phyloP scores from a whole-genome alignment of 192 early-diverging fungal genomes.

The Jimgerdemannia lactiflua region DNA sequence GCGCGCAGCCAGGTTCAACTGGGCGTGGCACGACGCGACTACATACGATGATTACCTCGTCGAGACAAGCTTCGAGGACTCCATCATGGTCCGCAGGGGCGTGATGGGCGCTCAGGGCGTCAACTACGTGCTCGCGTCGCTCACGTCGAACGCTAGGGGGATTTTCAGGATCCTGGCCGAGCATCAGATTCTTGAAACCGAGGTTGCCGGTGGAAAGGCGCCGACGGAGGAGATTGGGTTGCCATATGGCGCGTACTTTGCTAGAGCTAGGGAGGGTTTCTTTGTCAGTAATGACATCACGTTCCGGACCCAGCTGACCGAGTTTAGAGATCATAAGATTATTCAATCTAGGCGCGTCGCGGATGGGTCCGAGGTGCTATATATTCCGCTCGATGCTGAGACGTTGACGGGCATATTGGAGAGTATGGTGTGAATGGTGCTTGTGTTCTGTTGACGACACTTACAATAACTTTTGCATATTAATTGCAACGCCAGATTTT shows the following conservation, averaged over 20 bases:
- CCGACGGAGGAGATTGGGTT: slow-evolving; percentile 48
- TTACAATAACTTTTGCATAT: no score
- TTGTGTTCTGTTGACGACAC: not conserved
- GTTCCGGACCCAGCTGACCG: slow-evolving; percentile 88
- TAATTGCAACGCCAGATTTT: no score
- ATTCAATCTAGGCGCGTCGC: slow-evolving; percentile 58
- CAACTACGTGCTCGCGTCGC: slow-evolving; percentile 74
- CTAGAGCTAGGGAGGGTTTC: slow-evolving; percentile 77
- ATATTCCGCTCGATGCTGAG: slow-evolving; percentile 65
- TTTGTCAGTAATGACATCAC: slow-evolving; percentile 78
- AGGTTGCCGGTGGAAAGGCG: slow-evolving; percentile 27
- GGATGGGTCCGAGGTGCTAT: slow-evolving; percentile 69
- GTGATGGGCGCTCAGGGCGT: slow-evolving; percentile 65
- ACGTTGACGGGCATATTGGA: slow-evolving; percentile 69
- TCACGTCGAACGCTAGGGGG: slow-evolving; percentile 82
- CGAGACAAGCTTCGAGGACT: slow-evolving; percentile 85
- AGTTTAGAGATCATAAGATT: slow-evolving; percentile 92
- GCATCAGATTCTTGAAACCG: slow-evolving; percentile 61
- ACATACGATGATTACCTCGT: slow-evolving; percentile 78
- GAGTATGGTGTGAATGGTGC: slow-evolving; percentile 40
- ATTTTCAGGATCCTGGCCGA: slow-evolving; percentile 87
- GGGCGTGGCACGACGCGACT: slow-evolving; percentile 90
- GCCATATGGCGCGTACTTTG: slow-evolving; percentile 64
- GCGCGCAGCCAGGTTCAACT: slow-evolving; percentile 65
- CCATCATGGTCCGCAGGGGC: slow-evolving; percentile 51